Evolutionary conservation across 2,329 filamentous ascomycete species (phyloP), one percentile per base, ranked within the genome.

Genomic region (Aureobasidium zeae): DNA sequence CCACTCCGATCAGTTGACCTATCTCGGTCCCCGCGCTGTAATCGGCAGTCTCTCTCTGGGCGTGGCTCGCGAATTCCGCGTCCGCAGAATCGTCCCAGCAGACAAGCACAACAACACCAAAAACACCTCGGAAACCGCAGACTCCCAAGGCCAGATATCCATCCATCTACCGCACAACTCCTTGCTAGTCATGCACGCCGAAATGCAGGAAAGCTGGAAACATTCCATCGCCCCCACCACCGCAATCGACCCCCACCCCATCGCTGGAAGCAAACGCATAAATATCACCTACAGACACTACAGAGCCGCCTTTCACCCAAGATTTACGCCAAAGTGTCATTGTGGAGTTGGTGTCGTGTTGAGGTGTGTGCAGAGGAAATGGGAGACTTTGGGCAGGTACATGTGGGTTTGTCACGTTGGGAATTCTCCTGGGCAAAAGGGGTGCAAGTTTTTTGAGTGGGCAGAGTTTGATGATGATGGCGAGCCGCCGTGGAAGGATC

Each of bases 191-290:
- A 96, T 98, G 91, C 88, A 96, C 57, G 88, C 89, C 1, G 86
- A 94, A 58, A 96, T 94, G 86, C 89, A 96, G 58, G 89, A 96
- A 58, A 81, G 84, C 57, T 96, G 87, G 87, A 96, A 95, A 61
- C 91, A 98, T 61, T 76, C 77, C 52, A 83, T 98, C 31, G 71
- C 79, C 0, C 83, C 87, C 0, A 80, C 83, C 0, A 70, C 73
- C 36, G 77, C 80, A 3, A 83, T 96, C 47, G 82, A 87, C 49
- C 86, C 86, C 1, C 91, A 98, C 60, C 86, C 88, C 0, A 60
- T 94, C 1, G 75, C 88, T 0, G 82, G 81, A 1, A 87, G 79
- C 53, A 80, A 77, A 50, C 74, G 91, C 29, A 88, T 98, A 54
- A 96, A 96, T 58, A 76, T 98, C 58, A 98, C 91, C 0, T 98